These are phyloP conservation scores for Allantophomopsis cytisporea DNA, from an alignment of 2,329 filamentous ascomycete genomes.

Conservation along the genomic window DNA sequence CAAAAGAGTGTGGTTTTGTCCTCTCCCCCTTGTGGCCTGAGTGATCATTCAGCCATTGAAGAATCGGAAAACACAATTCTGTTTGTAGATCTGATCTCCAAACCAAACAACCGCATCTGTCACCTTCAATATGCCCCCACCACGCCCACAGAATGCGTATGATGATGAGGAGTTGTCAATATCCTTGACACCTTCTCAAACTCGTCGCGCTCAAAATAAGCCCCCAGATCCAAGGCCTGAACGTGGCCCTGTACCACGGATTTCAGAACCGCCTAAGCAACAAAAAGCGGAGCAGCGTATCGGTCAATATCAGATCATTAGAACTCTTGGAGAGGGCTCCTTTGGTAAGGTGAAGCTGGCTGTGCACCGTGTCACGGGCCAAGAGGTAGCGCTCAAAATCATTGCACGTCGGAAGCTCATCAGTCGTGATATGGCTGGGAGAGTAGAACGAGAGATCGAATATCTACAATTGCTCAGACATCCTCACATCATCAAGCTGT, in stretches of 20 bases:
- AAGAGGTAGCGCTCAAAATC: conserved; percentile 96
- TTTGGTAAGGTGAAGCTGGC: conserved; percentile 99
- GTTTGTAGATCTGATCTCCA: too few species aligned
- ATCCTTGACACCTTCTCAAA: conserved; percentile 52
- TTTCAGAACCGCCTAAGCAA: conserved; percentile 10
- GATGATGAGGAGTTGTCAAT: conserved; percentile 78
- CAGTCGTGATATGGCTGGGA: conserved; percentile 92
- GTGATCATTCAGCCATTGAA: too few species aligned
- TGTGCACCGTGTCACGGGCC: conserved; percentile 78
- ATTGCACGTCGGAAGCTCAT: conserved; percentile 93
- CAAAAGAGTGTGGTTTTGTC: too few species aligned
- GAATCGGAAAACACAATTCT: too few species aligned
- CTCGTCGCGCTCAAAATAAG: conserved; percentile 33
- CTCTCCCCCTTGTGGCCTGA: too few species aligned
- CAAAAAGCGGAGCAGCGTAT: conserved; percentile 63
- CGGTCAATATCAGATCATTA: conserved; percentile 81
- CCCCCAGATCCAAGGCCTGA: conserved; percentile 16
- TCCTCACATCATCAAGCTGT: conserved; percentile 98
- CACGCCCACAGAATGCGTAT: conserved; percentile 26
- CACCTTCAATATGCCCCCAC: too few species aligned
- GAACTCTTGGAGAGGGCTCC: conserved; percentile 87
- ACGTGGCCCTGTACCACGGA: conserved; percentile 7
- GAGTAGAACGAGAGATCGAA: conserved; percentile 95
- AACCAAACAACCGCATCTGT: too few species aligned
- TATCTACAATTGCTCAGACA: conserved; percentile 92